Conservation (phyloP, 352 stramenopile species). For the Phytophthora rubi region DNA sequence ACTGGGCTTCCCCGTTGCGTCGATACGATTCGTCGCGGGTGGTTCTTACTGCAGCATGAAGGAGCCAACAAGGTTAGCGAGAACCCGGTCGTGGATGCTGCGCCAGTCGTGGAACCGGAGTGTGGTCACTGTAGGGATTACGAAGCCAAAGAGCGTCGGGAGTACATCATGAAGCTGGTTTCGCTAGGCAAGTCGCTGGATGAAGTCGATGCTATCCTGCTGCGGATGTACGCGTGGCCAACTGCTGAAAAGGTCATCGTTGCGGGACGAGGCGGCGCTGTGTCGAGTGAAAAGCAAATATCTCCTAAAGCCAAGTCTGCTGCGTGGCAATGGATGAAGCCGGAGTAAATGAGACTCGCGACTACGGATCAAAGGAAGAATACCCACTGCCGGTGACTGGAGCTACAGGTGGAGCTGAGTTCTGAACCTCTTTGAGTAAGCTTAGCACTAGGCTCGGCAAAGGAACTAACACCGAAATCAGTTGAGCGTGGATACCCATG, state of each 20-base stretch:
- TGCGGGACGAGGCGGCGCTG: not conserved
- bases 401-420: not conserved
- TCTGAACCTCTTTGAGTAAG: not conserved
- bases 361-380: not conserved
- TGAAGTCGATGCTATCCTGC: conserved; percentile 31
- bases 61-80: not conserved
- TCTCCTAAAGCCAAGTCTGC: not conserved
- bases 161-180: conserved; percentile 32
- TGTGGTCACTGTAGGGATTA: conserved; percentile 15
- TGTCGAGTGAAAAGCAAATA: not conserved
- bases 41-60: conserved; percentile 25
- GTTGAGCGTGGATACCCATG: not conserved
- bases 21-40: conserved; percentile 26
- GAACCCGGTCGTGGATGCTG: not conserved
- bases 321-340: conserved; percentile 19
- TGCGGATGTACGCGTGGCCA: conserved; percentile 32
- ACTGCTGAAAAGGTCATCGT: conserved; percentile 3
- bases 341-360: conserved; percentile 8
- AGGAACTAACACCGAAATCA: not conserved
- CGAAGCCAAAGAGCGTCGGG: conserved; percentile 24
- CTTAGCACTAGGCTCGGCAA: not conserved
- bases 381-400: not conserved
- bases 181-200: conserved; percentile 32
- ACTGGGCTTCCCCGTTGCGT: conserved; percentile 27
- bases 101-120: not conserved